Percentiles rank a stretch among this genome's conserved stretches.
These are phyloP conservation scores for Fusarium camptoceras DNA, from an alignment of 2,329 filamentous ascomycete species.

Conservation along the genomic window DNA sequence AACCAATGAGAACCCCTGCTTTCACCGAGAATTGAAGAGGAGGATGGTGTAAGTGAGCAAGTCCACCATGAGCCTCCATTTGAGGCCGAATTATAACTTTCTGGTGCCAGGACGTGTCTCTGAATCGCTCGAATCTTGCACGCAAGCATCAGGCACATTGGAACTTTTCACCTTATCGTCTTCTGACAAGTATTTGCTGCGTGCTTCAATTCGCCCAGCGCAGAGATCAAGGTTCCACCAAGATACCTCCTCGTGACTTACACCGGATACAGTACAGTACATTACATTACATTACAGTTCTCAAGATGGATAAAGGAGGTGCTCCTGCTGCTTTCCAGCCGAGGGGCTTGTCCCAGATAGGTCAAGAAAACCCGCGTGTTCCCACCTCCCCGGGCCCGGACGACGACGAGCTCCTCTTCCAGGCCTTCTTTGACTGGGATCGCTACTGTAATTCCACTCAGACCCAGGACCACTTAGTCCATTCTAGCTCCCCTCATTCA, in stretches of 20 bases:
- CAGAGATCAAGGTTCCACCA: slow-evolving; percentile 56
- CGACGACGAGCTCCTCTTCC: slow-evolving; percentile 52
- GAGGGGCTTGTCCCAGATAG: slow-evolving; percentile 52
- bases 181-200: slow-evolving; percentile 52
- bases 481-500: slow-evolving; percentile 47
- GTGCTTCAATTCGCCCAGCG: slow-evolving; percentile 53
- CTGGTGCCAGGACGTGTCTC: slow-evolving; percentile 54
- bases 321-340: slow-evolving; percentile 37
- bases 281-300: slow-evolving; percentile 36
- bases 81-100: slow-evolving; percentile 56
- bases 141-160: slow-evolving; percentile 54
- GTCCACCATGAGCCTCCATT: slow-evolving; percentile 51
- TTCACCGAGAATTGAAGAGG: slow-evolving; percentile 33
- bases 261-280: slow-evolving; percentile 48
- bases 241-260: slow-evolving; percentile 55
- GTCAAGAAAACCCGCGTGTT: slow-evolving; percentile 53
- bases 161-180: slow-evolving; percentile 56
- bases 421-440: slow-evolving; percentile 54
- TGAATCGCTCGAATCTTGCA: slow-evolving; percentile 55
- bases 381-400: slow-evolving; percentile 51
- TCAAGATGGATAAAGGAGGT: slow-evolving; percentile 53
- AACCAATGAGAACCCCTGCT: slow-evolving; percentile 46
- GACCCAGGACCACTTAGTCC: slow-evolving; percentile 45
- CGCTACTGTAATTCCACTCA: slow-evolving; percentile 51
- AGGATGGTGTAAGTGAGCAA: slow-evolving; percentile 55